A percentile compares a stretch with the other conserved stretches of the same genome.
Evolutionary conservation across 768 basidiomycete genomes (phyloP).

Genomic region (Mycena indigotica): DNA sequence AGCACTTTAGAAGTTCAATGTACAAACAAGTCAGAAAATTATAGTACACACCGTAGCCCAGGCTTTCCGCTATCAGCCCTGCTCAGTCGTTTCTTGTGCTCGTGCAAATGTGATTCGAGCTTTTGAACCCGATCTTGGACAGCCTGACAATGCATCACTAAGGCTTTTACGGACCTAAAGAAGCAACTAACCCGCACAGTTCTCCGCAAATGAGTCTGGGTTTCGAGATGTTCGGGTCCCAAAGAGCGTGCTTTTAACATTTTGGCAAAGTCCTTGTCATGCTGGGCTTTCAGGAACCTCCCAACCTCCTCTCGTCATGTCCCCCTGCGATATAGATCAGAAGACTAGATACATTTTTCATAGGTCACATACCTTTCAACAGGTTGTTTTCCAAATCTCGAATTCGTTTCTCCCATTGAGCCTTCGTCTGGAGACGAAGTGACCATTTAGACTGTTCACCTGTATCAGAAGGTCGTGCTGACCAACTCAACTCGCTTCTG

Average conservation of each 20-base stretch:
- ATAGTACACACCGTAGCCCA: constrained; percentile 61
- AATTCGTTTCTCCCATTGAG: constrained; percentile 43
- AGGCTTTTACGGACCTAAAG: too few relatives aligned
- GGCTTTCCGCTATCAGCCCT: constrained; percentile 64
- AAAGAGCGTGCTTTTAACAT: constrained; percentile 74
- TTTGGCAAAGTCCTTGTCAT: constrained; percentile 77
- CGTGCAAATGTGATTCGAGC: constrained; percentile 72
- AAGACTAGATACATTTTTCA: not conserved
- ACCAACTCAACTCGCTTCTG: constrained; percentile 39
- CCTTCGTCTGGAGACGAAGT: constrained; percentile 49
- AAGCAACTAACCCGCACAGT: constrained; percentile 71
- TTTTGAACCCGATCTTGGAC: constrained; percentile 75
- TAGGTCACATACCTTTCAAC: constrained; percentile 57
- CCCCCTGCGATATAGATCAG: constrained; percentile 50
- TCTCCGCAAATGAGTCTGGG: constrained; percentile 74
- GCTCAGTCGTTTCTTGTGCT: constrained; percentile 68
- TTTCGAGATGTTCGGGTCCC: constrained; percentile 88
- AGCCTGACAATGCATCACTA: too few relatives aligned
- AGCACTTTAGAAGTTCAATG: constrained; percentile 52
- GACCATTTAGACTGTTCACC: constrained; percentile 53
- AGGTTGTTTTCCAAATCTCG: constrained; percentile 65
- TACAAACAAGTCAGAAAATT: not conserved
- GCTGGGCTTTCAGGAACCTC: constrained; percentile 75
- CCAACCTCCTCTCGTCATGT: constrained; percentile 82
- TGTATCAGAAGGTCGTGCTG: constrained; percentile 48